These are phyloP conservation scores for Fusarium citri DNA, from an alignment of 2,329 filamentous ascomycete genomes.

Conservation along the genomic window DNA sequence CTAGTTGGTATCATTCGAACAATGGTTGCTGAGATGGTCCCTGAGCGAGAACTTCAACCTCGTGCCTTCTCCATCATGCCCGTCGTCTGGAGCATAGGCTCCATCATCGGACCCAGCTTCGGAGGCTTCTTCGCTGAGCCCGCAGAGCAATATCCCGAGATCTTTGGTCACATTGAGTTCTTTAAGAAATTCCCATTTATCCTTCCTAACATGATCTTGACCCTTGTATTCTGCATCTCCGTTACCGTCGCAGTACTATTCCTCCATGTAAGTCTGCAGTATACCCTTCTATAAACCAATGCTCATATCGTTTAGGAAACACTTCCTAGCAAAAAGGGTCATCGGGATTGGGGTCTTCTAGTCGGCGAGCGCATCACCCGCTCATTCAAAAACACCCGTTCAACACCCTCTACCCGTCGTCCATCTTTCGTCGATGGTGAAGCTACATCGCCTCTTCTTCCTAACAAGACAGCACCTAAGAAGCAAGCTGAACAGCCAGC, in stretches of 20 bases:
- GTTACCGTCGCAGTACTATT: constrained; percentile 81
- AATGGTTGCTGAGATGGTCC: constrained; percentile 93
- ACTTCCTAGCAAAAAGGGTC: constrained; percentile 74
- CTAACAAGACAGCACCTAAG: constrained; percentile 48
- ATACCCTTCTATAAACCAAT: neutral
- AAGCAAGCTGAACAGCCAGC: constrained; percentile 43
- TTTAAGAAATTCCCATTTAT: constrained; percentile 83
- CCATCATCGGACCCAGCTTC: constrained; percentile 87
- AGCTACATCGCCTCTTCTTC: constrained; percentile 66
- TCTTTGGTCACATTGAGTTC: constrained; percentile 76
- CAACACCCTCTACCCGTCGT: constrained; percentile 51
- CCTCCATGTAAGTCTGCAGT: constrained; percentile 65
- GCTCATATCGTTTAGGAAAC: constrained; percentile 72
- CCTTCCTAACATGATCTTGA: constrained; percentile 84
- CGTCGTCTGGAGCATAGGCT: constrained; percentile 86
- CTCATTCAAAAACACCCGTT: constrained; percentile 49
- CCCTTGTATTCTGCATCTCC: constrained; percentile 81
- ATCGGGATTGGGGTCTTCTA: constrained; percentile 79
- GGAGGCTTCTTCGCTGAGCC: constrained; percentile 89
- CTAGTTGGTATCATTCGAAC: constrained; percentile 89
- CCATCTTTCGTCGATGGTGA: constrained; percentile 67
- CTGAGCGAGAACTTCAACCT: constrained; percentile 86
- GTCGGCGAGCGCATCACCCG: constrained; percentile 74
- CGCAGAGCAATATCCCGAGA: constrained; percentile 74
- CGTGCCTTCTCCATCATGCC: constrained; percentile 95